Evolutionary conservation across 140 eudicot genomes (phyloP), one percentile per base, ranked within the genome.

Genomic region (Cichorium intybus): DNA sequence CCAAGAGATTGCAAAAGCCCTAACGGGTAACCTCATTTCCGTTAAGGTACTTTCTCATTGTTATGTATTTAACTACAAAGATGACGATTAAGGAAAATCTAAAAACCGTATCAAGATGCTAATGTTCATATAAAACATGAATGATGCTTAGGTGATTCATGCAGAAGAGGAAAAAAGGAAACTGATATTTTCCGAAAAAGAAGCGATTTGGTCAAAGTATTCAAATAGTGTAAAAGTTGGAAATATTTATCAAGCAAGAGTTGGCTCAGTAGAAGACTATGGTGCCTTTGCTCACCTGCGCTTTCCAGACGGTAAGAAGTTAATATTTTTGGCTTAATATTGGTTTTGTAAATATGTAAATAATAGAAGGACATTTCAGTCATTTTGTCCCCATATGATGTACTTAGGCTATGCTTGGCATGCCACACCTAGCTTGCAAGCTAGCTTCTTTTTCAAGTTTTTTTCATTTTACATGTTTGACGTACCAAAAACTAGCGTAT

Each of bases 221-320:
- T 83, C 97, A 34, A 64, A 62, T 17, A 53, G 75, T 33, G 70
- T 93, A 15, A 80, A 79, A 50, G 79, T 83, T 3, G 99, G 97
- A 45, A 91, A 86, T 47, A 49, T 84, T 56, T 86, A 66, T 55
- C 74, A 93, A 35, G 95, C 80, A 51, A 84, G 67, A 79, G 90
- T 88, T 37, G 94, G 95, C 41, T 48, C 86, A 1, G 86, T 93
- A 15, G 94, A 93, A 80, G 94, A 86, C 60, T 93, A 81, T 55
- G 97, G 99, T 69, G 99, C 99, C 76, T 88, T 93, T 49, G 73
- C 89, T 72, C 91, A 93, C 75, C 76, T 93, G 43, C 87, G 73
- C 54, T 84, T 88, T 54, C 79, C 90, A 60, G 97, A 89, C 67
- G 99, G 99, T 93, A 85, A 62, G 29, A 23, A 39, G 4, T 57